phyloP scores from a whole-genome alignment of 139 green algal species.

The Chlorella sp. region DNA sequence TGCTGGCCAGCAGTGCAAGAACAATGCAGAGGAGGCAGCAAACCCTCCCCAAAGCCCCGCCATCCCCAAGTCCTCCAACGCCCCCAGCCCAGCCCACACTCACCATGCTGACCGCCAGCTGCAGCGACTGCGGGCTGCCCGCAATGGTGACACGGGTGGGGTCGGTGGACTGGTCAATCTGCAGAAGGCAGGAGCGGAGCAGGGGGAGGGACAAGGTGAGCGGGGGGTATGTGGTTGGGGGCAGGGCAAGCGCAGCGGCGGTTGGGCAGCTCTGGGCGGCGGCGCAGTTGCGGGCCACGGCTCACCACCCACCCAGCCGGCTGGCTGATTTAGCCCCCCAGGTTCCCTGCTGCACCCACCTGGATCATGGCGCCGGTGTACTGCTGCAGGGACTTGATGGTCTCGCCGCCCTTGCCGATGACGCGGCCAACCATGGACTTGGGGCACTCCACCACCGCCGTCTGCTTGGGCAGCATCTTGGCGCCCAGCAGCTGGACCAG shows the following conservation, averaged over 20 bases:
- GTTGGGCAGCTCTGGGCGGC: neutral
- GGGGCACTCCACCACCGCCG: constrained; percentile 82
- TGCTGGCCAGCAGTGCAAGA: too few species aligned
- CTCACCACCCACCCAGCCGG: neutral
- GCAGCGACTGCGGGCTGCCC: constrained; percentile 63
- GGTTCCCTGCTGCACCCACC: constrained; percentile 38
- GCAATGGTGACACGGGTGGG: constrained; percentile 90
- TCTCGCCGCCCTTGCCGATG: constrained; percentile 95
- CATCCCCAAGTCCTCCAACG: too few species aligned
- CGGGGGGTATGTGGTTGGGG: too few species aligned
- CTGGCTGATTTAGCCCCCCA: neutral
- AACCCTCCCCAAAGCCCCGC: too few species aligned
- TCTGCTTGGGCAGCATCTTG: constrained; percentile 55
- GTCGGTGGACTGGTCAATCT: constrained; percentile 85
- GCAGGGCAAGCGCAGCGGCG: neutral
- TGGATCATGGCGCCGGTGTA: constrained; percentile 86
- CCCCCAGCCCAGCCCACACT: too few species aligned
- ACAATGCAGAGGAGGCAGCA: too few species aligned
- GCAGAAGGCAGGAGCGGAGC: neutral
- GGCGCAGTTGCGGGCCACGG: neutral
- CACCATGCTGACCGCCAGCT: constrained; percentile 52
- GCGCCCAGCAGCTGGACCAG: constrained; percentile 38
- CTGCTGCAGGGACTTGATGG: constrained; percentile 93
- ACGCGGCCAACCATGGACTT: constrained; percentile 91
- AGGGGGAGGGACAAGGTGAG: neutral